Conservation (phyloP, 208 protist species). For the Porcisia deanei region DNA sequence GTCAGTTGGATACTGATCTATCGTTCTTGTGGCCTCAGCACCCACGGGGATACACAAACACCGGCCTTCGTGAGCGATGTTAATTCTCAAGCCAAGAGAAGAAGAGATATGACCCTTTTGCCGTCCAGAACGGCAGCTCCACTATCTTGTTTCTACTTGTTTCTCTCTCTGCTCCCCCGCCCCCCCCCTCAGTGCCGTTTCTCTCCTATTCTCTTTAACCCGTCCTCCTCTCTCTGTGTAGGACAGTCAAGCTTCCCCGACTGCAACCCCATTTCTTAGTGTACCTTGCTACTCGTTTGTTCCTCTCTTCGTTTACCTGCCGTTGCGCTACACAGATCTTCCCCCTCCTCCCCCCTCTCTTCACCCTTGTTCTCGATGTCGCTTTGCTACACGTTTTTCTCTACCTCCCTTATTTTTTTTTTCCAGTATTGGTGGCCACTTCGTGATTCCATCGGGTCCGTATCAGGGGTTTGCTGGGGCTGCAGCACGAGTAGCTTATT, state of each 20-base stretch:
- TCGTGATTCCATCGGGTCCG: neutral
- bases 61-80: neutral
- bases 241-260: neutral
- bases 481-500: neutral
- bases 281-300: neutral
- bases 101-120: too few species aligned
- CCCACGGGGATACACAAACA: neutral
- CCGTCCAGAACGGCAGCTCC: neutral
- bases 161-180: conserved; percentile 10
- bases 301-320: neutral
- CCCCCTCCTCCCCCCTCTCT: neutral
- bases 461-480: neutral
- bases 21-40: neutral
- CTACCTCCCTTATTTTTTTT: neutral
- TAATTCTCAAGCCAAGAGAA: neutral
- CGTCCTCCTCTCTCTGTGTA: conserved; percentile 5
- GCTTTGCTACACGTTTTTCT: neutral
- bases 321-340: neutral
- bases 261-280: conserved; percentile 2
- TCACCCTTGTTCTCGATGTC: neutral
- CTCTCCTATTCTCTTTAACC: neutral
- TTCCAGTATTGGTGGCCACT: neutral
- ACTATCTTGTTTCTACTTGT: neutral
- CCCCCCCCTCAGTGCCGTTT: neutral
- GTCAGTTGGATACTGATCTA: too few species aligned